phyloP scores from a whole-genome alignment of 805 yeast species.

The Middelhovenomyces tepae region DNA sequence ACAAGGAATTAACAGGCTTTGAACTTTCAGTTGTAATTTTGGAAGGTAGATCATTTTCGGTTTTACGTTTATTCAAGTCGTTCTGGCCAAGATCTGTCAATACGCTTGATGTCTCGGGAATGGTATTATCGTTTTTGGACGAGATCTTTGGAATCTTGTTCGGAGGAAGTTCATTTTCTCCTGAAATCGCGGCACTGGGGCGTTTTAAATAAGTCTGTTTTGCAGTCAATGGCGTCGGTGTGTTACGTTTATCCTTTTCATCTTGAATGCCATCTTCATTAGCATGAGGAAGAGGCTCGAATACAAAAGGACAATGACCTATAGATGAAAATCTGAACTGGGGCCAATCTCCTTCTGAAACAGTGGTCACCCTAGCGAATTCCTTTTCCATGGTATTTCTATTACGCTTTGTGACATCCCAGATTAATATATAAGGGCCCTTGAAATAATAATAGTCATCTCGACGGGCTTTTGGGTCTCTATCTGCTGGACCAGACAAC shows the following conservation, averaged over 20 bases:
- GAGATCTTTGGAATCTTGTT: no score
- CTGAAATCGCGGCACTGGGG: background rate
- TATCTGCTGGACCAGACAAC: conserved; percentile 74
- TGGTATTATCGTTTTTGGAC: no score
- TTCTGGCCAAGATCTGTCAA: conserved; percentile 41
- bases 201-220: conserved; percentile 1
- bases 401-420: conserved; percentile 67
- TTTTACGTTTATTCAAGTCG: conserved; percentile 21
- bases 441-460: conserved; percentile 80
- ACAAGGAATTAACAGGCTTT: conserved; percentile 19
- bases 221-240: background rate
- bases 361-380: conserved; percentile 41
- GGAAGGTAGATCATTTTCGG: conserved; percentile 17
- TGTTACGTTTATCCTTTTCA: conserved; percentile 3
- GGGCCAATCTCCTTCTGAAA: conserved; percentile 46
- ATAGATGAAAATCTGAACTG: conserved; percentile 50
- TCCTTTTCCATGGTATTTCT: conserved; percentile 79
- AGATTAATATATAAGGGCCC: conserved; percentile 65
- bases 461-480: conserved; percentile 77
- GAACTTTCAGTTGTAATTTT: conserved; percentile 27
- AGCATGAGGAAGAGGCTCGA: no score
- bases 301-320: conserved; percentile 80
- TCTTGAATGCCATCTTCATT: conserved; percentile 4
- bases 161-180: no score
- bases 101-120: conserved; percentile 45